phyloP scores from a whole-genome alignment of 805 yeast species.

The Cyberlindnera maritima region DNA sequence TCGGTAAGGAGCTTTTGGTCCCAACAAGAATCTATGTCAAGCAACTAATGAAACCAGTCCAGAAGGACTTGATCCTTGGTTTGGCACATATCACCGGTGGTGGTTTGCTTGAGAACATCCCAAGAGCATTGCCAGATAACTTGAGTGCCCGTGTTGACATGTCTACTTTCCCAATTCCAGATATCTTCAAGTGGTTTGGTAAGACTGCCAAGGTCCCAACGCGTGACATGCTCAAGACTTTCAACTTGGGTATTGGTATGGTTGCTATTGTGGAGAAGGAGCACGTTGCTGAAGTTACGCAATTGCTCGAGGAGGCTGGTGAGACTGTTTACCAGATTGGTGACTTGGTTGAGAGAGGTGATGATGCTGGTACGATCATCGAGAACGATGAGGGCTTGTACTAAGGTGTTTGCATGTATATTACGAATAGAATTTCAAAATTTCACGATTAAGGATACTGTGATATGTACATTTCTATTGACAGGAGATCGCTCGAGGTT shows the following conservation, averaged over 20 bases:
- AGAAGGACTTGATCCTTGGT: constrained; percentile 70
- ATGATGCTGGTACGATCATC: constrained; percentile 51
- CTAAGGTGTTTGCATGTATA: neutral
- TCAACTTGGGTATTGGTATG: constrained; percentile 98
- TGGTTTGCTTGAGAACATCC: constrained; percentile 93
- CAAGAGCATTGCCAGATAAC: constrained; percentile 84
- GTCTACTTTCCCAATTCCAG: constrained; percentile 78
- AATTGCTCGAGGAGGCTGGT: constrained; percentile 57
- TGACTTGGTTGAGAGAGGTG: constrained; percentile 45
- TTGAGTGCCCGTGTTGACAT: constrained; percentile 82
- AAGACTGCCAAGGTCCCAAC: constrained; percentile 86
- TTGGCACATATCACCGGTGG: constrained; percentile 98
- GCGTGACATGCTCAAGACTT: constrained; percentile 81
- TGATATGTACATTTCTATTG: neutral
- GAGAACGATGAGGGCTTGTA: constrained; percentile 29
- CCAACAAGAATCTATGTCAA: constrained; percentile 96
- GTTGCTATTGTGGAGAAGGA: constrained; percentile 74
- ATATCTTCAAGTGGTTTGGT: constrained; percentile 92
- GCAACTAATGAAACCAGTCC: constrained; percentile 74
- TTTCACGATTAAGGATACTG: neutral
- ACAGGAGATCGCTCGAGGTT: neutral
- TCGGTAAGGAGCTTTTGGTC: constrained; percentile 81
- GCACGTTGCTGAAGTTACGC: constrained; percentile 56
- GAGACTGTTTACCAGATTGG: constrained; percentile 78
- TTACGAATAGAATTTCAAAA: constrained; percentile 1